Conservation (phyloP, 2,329 filamentous ascomycete species). For the Neonectria hederae region DNA sequence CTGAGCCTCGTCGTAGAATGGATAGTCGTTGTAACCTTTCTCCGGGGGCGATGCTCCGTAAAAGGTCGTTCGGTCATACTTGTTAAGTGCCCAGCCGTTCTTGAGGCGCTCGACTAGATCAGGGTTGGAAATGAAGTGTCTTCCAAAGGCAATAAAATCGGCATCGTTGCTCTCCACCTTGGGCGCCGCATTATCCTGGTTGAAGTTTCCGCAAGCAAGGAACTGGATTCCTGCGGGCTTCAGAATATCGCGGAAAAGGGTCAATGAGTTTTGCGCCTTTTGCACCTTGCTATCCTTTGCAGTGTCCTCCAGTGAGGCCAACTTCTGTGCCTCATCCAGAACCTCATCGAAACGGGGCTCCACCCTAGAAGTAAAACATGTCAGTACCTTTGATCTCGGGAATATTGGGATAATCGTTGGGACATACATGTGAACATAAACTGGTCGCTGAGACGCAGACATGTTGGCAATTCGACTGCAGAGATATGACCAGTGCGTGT, state of each 20-base stretch:
- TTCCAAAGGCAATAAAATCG: constrained; percentile 43
- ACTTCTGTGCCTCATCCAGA: constrained; percentile 54
- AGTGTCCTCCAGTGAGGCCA: constrained; percentile 47
- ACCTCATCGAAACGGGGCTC: constrained; percentile 59
- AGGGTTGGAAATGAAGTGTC: constrained; percentile 45
- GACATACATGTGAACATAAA: constrained; percentile 57
- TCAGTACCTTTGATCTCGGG: neutral
- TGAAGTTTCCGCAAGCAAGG: constrained; percentile 60
- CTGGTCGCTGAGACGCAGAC: constrained; percentile 46
- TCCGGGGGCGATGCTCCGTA: constrained; percentile 38
- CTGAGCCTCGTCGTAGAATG: constrained; percentile 32
- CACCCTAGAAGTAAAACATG: constrained; percentile 42
- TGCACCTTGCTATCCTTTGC: constrained; percentile 22
- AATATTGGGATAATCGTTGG: too few relatives aligned
- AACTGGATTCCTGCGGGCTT: constrained; percentile 53
- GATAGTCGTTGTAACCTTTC: constrained; percentile 44
- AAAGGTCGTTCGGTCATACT: constrained; percentile 44
- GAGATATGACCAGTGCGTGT: constrained; percentile 49
- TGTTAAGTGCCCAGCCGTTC: constrained; percentile 39
- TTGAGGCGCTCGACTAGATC: constrained; percentile 42
- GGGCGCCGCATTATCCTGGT: constrained; percentile 50
- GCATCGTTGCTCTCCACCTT: constrained; percentile 47
- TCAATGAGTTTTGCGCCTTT: constrained; percentile 45
- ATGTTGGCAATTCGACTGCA: constrained; percentile 48
- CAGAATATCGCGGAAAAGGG: constrained; percentile 53